phyloP scores from a whole-genome alignment of 2,329 filamentous ascomycete species.

The Gnomoniopsis sp. region DNA sequence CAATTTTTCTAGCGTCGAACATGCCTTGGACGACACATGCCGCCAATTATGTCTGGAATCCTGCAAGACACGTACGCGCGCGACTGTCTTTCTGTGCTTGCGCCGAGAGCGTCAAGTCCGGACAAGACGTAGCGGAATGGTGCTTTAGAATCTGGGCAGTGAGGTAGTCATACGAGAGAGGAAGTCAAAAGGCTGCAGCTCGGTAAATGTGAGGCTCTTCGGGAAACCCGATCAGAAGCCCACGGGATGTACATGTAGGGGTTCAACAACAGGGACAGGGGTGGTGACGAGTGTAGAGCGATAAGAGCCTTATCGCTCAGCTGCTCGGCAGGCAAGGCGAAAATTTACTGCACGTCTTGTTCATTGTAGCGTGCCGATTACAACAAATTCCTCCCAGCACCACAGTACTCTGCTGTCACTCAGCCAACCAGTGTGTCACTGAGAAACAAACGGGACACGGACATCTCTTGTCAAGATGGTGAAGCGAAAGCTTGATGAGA shows the following conservation, averaged over 20 bases:
- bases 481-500: conserved; percentile 60
- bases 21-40: background rate
- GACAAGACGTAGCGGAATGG: too few relatives aligned
- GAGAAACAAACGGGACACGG: background rate
- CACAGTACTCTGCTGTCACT: conserved; percentile 1
- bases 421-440: background rate
- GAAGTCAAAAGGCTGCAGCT: background rate
- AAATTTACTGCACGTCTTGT: background rate
- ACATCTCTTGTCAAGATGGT: conserved; percentile 33
- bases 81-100: too few relatives aligned
- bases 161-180: too few relatives aligned
- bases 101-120: too few relatives aligned
- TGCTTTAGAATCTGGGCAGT: too few relatives aligned
- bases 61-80: too few relatives aligned
- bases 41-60: background rate
- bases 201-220: conserved; percentile 1
- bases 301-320: conserved; percentile 3
- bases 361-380: background rate
- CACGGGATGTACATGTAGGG: too few relatives aligned
- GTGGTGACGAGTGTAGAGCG: background rate
- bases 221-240: too few relatives aligned
- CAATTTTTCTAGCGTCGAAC: background rate
- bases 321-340: conserved; percentile 11
- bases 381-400: background rate
- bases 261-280: background rate